A percentile compares a stretch with the other conserved stretches of the same genome.
phyloP scores from a whole-genome alignment of 768 basidiomycete species.

The Panellus pusillus region DNA sequence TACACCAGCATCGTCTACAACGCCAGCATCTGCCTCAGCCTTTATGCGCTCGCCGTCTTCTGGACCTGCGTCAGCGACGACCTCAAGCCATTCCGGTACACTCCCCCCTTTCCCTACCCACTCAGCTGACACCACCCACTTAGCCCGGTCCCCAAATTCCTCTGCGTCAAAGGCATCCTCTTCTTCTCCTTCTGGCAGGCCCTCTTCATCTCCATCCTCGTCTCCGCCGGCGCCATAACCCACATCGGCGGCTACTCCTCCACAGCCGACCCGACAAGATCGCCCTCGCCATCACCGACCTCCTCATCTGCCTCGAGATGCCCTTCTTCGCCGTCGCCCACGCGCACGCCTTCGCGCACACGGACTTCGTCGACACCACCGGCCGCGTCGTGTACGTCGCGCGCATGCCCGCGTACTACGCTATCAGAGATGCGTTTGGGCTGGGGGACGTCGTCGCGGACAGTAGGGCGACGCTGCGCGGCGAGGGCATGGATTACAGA shows the following conservation, averaged over 20 bases:
- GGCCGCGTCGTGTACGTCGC: conserved; percentile 59
- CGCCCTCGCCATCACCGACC: conserved; percentile 86
- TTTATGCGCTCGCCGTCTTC: conserved; percentile 96
- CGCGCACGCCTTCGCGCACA: conserved; percentile 90
- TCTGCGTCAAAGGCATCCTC: conserved; percentile 97
- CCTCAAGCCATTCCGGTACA: conserved; percentile 81
- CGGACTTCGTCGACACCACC: conserved; percentile 71
- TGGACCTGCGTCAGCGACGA: conserved; percentile 93
- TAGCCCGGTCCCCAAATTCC: conserved; percentile 94
- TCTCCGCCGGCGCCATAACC: conserved; percentile 74
- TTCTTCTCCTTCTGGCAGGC: conserved; percentile 99
- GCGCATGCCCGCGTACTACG: conserved; percentile 86
- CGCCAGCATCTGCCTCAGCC: conserved; percentile 70
- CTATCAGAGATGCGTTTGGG: conserved; percentile 87
- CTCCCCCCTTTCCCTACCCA: neutral
- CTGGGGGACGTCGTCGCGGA: conserved; percentile 86
- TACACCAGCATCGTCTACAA: conserved; percentile 89
- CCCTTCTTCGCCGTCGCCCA: conserved; percentile 95
- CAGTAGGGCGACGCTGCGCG: conserved; percentile 74
- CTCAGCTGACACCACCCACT: neutral
- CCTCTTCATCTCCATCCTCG: conserved; percentile 82
- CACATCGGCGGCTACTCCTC: conserved; percentile 87
- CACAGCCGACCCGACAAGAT: conserved; percentile 64
- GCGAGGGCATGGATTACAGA: conserved; percentile 92
- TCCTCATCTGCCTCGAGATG: conserved; percentile 95